Percentiles rank a stretch among this genome's conserved stretches.
Conservation (phyloP, 2,329 filamentous ascomycete species). For the Leptosphaerulina australis region DNA sequence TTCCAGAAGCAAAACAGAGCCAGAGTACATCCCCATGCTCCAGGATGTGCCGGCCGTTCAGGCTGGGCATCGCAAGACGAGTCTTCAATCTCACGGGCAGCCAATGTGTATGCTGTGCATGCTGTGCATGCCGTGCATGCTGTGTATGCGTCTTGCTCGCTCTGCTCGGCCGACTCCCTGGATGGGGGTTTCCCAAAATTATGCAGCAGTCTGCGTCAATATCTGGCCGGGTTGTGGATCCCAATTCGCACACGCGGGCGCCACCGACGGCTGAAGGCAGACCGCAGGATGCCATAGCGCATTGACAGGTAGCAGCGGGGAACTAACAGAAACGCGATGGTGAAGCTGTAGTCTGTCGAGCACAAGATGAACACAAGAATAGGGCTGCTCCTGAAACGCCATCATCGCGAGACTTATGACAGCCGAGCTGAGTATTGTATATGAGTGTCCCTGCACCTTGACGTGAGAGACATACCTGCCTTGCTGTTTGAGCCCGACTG, state of each 20-base stretch:
- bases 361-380: conserved; percentile 42
- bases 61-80: conserved; percentile 12
- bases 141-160: conserved; percentile 5
- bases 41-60: conserved; percentile 24
- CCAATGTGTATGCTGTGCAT: not conserved
- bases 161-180: conserved; percentile 6
- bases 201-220: conserved; percentile 11
- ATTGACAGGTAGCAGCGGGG: conserved; percentile 35
- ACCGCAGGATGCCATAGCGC: conserved; percentile 42
- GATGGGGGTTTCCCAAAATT: conserved; percentile 8
- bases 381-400: conserved; percentile 34
- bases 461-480: conserved; percentile 24
- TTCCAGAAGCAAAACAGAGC: conserved; percentile 32
- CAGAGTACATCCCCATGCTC: conserved; percentile 19
- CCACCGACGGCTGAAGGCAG: conserved; percentile 43
- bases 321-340: conserved; percentile 36
- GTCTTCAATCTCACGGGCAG: conserved; percentile 6
- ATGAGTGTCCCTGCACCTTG: conserved; percentile 39
- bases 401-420: conserved; percentile 34
- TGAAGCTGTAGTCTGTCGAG: conserved; percentile 36
- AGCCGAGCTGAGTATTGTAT: conserved; percentile 37
- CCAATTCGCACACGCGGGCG: conserved; percentile 36
- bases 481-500: conserved; percentile 27
- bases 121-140: not conserved
- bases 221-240: conserved; percentile 25